Evolutionary conservation across 345 rosid genomes (phyloP), one percentile per base, ranked within the genome.

Genomic region (Barbarea vulgaris): DNA sequence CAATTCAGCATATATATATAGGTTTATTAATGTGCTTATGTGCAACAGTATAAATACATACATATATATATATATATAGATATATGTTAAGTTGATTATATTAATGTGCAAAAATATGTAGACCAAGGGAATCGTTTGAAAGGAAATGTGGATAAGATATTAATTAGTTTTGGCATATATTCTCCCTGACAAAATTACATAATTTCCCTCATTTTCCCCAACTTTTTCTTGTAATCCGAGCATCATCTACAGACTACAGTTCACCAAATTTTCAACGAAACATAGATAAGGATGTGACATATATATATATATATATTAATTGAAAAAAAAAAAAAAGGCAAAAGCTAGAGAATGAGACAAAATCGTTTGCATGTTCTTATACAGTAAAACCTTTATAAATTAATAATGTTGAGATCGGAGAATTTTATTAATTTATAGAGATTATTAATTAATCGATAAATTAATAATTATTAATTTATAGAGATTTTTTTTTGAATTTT

Each of bases 151-250:
- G 80, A 76, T 76, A 70, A 69, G 70, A 36, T 47, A 69, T 69
- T 76, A 62, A 54, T 62, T 76, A 54, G 75, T 62, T 76, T 69
- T 76, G 80, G 75, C 75, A 76, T 70, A 63, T 69, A 62, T 63
- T 76, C 66, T 69, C 44, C 19, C 6, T 7, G 70, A 76, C 65
- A 69, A 62, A 69, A 76, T 14, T 44, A 54, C 64, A 76, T 62
- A 69, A 69, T 62, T 76, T 61, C 51, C 34, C 19, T 30, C 48
- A 48, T 59, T 67, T 75, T 34, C 69, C 64, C 66, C 66, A 4
- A 34, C 51, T 24, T 44, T 44, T 53, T 67, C 65, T 75, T 59
- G 63, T 27, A 37, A 67, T 50, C 78, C 42, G 53, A 67, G 67
- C 59, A 74, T 36, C 55, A 65, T 57, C 78, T 47, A 39, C 25